phyloP scores from a whole-genome alignment of 805 yeast genomes.

The Yamadazyma insecticola region DNA sequence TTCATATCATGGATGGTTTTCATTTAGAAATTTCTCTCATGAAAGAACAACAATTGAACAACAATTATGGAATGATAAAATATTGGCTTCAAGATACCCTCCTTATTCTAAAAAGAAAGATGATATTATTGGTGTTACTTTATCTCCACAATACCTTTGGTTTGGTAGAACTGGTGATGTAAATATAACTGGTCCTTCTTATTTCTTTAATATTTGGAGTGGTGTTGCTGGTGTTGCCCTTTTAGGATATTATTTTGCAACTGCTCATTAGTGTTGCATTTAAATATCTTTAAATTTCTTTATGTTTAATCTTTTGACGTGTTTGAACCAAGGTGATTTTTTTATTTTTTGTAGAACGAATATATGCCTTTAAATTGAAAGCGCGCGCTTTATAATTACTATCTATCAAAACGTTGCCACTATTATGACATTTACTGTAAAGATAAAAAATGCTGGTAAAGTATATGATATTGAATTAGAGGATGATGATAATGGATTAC shows the following conservation, averaged over 20 bases:
- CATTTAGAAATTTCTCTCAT: constrained; percentile 62
- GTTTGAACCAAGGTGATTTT: too few relatives aligned
- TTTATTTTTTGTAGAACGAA: too few relatives aligned
- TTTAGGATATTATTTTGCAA: constrained; percentile 10
- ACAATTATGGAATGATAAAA: constrained; percentile 58
- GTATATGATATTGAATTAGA: constrained; percentile 41
- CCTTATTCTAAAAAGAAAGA: constrained; percentile 46
- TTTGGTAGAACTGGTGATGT: constrained; percentile 36
- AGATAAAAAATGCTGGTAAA: constrained; percentile 41
- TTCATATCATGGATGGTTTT: constrained; percentile 65
- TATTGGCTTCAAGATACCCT: constrained; percentile 61
- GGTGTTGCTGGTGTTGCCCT: constrained; percentile 26
- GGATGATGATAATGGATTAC: constrained; percentile 51
- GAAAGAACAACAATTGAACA: constrained; percentile 63
- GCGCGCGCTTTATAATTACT: not conserved
- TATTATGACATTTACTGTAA: constrained; percentile 5
- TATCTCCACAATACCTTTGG: constrained; percentile 29
- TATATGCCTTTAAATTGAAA: too few relatives aligned
- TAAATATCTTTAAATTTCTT: not conserved
- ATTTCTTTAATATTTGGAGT: constrained; percentile 27
- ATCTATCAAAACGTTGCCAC: constrained; percentile 4
- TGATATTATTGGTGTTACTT: constrained; percentile 11
- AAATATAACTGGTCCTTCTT: constrained; percentile 26
- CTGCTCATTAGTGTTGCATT: too few relatives aligned
- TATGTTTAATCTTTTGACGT: too few relatives aligned